These are phyloP conservation scores for Aspergillus brunneoviolaceus DNA, from an alignment of 2,329 filamentous ascomycete genomes.

Conservation along the genomic window DNA sequence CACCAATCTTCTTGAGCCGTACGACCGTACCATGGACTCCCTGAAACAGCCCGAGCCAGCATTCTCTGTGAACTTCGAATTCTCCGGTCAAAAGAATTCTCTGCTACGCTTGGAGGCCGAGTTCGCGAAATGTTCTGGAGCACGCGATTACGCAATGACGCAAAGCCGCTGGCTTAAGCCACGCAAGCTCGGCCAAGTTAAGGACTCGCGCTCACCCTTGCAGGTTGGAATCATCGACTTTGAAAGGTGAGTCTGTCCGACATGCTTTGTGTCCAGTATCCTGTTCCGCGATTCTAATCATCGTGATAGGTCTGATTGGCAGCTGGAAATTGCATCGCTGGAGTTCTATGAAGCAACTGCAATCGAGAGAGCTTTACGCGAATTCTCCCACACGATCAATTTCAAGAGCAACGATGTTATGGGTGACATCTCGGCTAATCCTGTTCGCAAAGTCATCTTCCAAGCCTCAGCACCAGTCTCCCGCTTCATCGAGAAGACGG, in stretches of 20 bases:
- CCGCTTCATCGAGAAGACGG: constrained; percentile 40
- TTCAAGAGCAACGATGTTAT: constrained; percentile 23
- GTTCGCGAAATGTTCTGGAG: constrained; percentile 30
- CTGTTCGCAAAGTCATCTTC: constrained; percentile 33
- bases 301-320: constrained; percentile 39
- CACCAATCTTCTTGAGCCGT: constrained; percentile 30
- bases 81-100: constrained; percentile 28
- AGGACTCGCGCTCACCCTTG: constrained; percentile 28
- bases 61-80: constrained; percentile 45
- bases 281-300: not conserved
- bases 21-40: constrained; percentile 19
- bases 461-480: constrained; percentile 26
- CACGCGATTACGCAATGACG: constrained; percentile 34
- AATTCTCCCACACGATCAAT: constrained; percentile 31
- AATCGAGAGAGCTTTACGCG: constrained; percentile 28
- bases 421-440: constrained; percentile 24
- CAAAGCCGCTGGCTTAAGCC: constrained; percentile 38
- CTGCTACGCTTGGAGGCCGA: constrained; percentile 41
- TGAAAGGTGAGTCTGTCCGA: constrained; percentile 27
- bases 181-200: constrained; percentile 20
- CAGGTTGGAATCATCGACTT: constrained; percentile 41
- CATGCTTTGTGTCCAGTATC: not conserved
- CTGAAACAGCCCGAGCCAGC: constrained; percentile 28
- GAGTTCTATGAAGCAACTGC: constrained; percentile 34
- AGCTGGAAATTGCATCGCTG: constrained; percentile 42